A percentile compares a stretch with the other conserved stretches of the same genome.
phyloP scores from a whole-genome alignment of 176 grass and related monocot genomes.

The Zoysia pacifica region DNA sequence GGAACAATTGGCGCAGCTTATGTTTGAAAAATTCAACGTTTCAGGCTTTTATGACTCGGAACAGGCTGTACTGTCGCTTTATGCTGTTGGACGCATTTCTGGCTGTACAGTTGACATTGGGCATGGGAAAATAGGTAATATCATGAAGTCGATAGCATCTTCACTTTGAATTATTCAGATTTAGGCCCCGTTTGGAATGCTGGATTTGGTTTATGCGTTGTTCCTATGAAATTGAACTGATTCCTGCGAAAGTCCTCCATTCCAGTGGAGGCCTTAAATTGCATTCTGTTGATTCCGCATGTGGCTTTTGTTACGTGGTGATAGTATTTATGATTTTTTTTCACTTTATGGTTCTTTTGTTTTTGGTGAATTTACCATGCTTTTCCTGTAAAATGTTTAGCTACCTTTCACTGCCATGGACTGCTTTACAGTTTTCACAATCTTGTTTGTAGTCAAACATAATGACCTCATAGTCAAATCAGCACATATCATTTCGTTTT shows the following conservation, averaged over 20 bases:
- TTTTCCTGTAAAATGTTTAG: conserved; percentile 13
- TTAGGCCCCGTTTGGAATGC: neutral
- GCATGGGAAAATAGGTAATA: conserved; percentile 94
- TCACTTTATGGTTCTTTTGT: neutral
- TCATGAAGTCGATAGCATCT: neutral
- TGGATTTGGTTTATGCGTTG: too few relatives aligned
- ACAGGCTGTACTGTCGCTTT: conserved; percentile 94
- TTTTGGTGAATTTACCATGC: neutral
- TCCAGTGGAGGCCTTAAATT: neutral
- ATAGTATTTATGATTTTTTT: neutral
- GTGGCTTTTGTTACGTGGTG: neutral
- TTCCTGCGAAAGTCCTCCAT: too few relatives aligned
- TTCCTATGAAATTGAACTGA: too few relatives aligned
- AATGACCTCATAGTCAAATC: conserved; percentile 13
- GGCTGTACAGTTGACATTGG: conserved; percentile 96
- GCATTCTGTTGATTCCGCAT: neutral
- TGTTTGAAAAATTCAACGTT: conserved; percentile 99
- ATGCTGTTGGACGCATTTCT: conserved; percentile 95
- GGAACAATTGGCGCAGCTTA: conserved; percentile 87
- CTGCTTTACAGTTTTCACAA: neutral
- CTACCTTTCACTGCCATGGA: neutral
- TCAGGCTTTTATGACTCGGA: conserved; percentile 99
- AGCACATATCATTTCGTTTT: conserved; percentile 36
- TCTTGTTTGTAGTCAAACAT: conserved; percentile 8
- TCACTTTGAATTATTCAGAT: neutral